Conservation (phyloP, 495 filamentous ascomycete genomes). For the Aspergillus indologenus region DNA sequence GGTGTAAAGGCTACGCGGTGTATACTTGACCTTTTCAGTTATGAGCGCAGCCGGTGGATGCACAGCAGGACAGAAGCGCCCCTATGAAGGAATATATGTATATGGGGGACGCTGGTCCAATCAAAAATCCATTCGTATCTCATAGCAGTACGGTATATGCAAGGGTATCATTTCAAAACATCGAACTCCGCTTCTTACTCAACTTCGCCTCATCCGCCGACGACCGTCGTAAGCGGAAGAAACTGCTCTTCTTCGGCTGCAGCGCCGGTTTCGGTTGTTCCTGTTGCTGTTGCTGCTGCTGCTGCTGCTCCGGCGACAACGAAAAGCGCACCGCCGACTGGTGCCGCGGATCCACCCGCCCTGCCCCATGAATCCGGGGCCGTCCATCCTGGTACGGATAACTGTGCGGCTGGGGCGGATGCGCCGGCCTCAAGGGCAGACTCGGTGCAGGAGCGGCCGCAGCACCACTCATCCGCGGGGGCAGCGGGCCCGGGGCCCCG, state of each 20-base stretch:
- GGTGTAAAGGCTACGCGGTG: too few relatives aligned
- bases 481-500: conserved; percentile 11
- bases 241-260: conserved; percentile 48
- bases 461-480: conserved; percentile 26
- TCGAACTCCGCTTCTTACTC: conserved; percentile 51
- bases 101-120: too few relatives aligned
- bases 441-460: conserved; percentile 12
- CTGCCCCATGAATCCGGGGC: neutral
- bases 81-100: too few relatives aligned
- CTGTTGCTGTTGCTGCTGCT: conserved; percentile 23
- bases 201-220: conserved; percentile 36
- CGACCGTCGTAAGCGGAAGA: conserved; percentile 45
- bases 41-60: too few relatives aligned
- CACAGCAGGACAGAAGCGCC: too few relatives aligned
- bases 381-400: conserved; percentile 6
- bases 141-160: neutral
- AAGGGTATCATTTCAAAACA: conserved; percentile 39
- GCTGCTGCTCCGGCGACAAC: conserved; percentile 1
- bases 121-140: neutral
- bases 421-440: conserved; percentile 5
- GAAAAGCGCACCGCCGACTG: conserved; percentile 11
- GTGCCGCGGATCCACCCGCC: conserved; percentile 10
- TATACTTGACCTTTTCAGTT: too few relatives aligned
- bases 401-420: conserved; percentile 15
- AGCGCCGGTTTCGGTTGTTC: conserved; percentile 25